Conservation (phyloP, 2,329 filamentous ascomycete genomes). For the Dactylellina cionopaga region DNA sequence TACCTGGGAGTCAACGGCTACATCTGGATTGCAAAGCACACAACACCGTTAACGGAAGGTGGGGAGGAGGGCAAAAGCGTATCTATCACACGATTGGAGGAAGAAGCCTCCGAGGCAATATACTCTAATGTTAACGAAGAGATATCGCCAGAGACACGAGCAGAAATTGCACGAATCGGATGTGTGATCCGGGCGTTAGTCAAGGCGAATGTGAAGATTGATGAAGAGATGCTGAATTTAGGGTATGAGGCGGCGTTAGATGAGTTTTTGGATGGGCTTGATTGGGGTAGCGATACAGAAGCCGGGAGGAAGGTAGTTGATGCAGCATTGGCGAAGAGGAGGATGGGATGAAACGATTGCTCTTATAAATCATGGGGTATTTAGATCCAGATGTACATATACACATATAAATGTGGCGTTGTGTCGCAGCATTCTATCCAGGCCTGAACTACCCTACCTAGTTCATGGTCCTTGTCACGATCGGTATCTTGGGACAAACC, state of each 20-base stretch:
- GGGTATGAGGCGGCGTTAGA: constrained; percentile 86
- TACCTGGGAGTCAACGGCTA: constrained; percentile 95
- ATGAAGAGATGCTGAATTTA: constrained; percentile 85
- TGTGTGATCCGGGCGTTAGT: constrained; percentile 85
- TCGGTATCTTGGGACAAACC: not conserved
- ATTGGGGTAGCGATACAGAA: constrained; percentile 38
- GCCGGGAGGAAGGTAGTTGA: constrained; percentile 60
- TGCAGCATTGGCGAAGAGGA: constrained; percentile 53
- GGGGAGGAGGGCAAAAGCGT: constrained; percentile 64
- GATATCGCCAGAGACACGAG: constrained; percentile 78
- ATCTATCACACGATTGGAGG: constrained; percentile 85
- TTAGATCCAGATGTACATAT: no score
- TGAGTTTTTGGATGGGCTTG: constrained; percentile 55
- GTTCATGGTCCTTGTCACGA: no score
- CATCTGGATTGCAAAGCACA: constrained; percentile 92
- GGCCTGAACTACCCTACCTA: not conserved
- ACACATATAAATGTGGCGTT: not conserved
- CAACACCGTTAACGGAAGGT: constrained; percentile 60
- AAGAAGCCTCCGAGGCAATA: constrained; percentile 82
- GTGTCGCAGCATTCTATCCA: not conserved
- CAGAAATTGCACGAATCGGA: constrained; percentile 85
- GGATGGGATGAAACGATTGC: constrained; percentile 26
- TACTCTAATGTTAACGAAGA: constrained; percentile 96
- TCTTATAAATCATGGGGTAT: no score
- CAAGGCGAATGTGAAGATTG: constrained; percentile 82